Conservation (phyloP, 495 filamentous ascomycete genomes). For the Xylaria longipes region DNA sequence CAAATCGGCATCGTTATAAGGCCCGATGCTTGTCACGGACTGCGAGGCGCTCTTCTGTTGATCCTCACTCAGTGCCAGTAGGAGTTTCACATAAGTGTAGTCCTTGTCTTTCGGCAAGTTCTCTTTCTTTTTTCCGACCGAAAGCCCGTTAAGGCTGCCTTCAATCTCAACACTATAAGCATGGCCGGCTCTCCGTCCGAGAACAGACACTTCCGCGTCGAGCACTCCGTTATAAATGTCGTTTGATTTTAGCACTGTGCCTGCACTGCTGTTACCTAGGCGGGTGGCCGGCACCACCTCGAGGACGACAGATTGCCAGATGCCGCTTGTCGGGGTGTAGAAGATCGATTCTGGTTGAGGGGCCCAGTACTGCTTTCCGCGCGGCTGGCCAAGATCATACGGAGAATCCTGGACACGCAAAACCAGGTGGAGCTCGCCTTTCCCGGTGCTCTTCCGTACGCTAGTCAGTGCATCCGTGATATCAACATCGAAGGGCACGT, state of each 20-base stretch:
- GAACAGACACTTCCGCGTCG: conserved; percentile 34
- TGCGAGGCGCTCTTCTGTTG: conserved; percentile 33
- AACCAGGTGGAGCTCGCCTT: conserved; percentile 31
- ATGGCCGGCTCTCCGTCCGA: conserved; percentile 37
- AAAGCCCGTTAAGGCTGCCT: conserved; percentile 36
- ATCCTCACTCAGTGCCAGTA: conserved; percentile 49
- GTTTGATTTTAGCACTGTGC: conserved; percentile 41
- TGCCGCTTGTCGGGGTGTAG: conserved; percentile 67
- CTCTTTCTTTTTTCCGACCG: conserved; percentile 43
- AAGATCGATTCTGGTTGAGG: conserved; percentile 64
- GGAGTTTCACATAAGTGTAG: conserved; percentile 53
- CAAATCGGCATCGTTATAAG: conserved; percentile 29
- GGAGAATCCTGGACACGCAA: conserved; percentile 51
- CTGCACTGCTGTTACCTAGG: conserved; percentile 39
- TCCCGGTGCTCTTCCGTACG: conserved; percentile 35
- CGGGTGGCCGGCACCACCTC: conserved; percentile 57
- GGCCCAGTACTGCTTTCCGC: conserved; percentile 51
- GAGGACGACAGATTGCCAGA: conserved; percentile 70
- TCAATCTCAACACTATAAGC: conserved; percentile 43
- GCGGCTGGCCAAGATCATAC: conserved; percentile 58
- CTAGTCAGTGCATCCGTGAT: conserved; percentile 55
- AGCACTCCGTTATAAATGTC: conserved; percentile 38
- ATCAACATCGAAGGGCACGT: conserved; percentile 64
- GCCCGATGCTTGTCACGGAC: conserved; percentile 30
- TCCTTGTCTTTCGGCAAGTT: conserved; percentile 43